Percentiles rank a stretch among this genome's conserved stretches.
Conservation (phyloP, 2,329 filamentous ascomycete species). For the Arthrobotrys musiformis region DNA sequence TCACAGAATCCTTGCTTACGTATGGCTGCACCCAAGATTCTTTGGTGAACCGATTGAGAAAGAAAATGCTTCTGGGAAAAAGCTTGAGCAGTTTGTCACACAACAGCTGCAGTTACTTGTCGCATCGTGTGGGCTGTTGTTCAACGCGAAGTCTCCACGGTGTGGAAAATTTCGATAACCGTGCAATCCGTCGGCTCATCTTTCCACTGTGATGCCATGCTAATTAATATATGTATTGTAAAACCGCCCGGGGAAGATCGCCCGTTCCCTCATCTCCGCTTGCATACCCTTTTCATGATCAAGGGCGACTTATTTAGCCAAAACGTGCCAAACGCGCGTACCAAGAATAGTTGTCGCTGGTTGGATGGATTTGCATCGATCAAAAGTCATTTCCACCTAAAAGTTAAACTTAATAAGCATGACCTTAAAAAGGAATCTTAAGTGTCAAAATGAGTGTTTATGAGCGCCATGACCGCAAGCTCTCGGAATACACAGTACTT, state of each 20-base stretch:
- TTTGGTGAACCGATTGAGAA: not conserved
- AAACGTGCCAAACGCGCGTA: not conserved
- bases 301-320: not conserved
- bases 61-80: not conserved
- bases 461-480: not conserved
- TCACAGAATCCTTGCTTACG: not conserved
- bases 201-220: not conserved
- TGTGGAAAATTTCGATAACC: too few relatives aligned
- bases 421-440: not conserved
- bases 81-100: not conserved
- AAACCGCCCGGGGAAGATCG: not conserved
- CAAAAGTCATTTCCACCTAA: not conserved
- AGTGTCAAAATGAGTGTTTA: not conserved
- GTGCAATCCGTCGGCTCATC: not conserved
- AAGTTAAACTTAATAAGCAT: conserved; percentile 1
- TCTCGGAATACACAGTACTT: not conserved
- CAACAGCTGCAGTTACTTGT: not conserved
- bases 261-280: not conserved
- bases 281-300: not conserved
- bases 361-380: not conserved
- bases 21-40: not conserved
- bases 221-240: not conserved
- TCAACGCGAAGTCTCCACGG: too few relatives aligned
- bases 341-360: not conserved
- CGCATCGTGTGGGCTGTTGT: too few relatives aligned